A percentile compares a stretch with the other conserved stretches of the same genome.
Conservation (phyloP, 768 basidiomycete species). For the Suillus fuscotomentosus region DNA sequence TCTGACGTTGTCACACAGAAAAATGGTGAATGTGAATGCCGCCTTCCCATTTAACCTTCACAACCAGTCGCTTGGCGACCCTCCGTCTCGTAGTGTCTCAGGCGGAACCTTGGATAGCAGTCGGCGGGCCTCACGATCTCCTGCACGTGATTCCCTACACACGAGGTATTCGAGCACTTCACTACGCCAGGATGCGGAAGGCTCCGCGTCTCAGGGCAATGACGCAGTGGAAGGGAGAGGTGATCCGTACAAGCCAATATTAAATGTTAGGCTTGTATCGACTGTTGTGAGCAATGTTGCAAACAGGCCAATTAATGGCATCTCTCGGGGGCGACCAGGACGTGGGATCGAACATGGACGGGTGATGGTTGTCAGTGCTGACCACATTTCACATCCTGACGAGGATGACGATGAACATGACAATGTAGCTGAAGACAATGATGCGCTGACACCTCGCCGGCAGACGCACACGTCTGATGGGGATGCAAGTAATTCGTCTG, state of each 20-base stretch:
- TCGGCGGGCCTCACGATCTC: conserved; percentile 20
- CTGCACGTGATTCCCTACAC: conserved; percentile 15
- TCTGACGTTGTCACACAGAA: conserved; percentile 35
- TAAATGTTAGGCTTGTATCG: conserved; percentile 25
- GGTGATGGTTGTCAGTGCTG: conserved; percentile 1
- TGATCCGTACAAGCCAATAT: conserved; percentile 10
- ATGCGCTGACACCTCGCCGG: conserved; percentile 6
- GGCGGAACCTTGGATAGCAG: conserved; percentile 24
- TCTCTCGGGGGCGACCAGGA: conserved; percentile 22
- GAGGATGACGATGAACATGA: conserved; percentile 3
- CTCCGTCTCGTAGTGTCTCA: conserved; percentile 34
- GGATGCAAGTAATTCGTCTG: not conserved
- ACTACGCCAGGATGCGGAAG: conserved; percentile 19
- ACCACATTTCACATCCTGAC: not conserved
- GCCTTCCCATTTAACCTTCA: conserved; percentile 62
- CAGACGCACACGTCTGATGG: conserved; percentile 1
- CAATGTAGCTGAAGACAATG: conserved; percentile 1
- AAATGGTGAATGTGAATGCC: conserved; percentile 70
- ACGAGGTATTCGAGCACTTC: conserved; percentile 23
- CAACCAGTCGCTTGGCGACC: conserved; percentile 32
- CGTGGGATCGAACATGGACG: conserved; percentile 15
- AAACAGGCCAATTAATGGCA: conserved; percentile 4
- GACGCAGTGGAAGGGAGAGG: conserved; percentile 1
- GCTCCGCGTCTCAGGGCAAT: conserved; percentile 11
- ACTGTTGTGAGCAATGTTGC: conserved; percentile 2